Evolutionary conservation across 208 protist species (phyloP), one percentile per base, ranked within the genome.

Genomic region (Polymyxa betae): DNA sequence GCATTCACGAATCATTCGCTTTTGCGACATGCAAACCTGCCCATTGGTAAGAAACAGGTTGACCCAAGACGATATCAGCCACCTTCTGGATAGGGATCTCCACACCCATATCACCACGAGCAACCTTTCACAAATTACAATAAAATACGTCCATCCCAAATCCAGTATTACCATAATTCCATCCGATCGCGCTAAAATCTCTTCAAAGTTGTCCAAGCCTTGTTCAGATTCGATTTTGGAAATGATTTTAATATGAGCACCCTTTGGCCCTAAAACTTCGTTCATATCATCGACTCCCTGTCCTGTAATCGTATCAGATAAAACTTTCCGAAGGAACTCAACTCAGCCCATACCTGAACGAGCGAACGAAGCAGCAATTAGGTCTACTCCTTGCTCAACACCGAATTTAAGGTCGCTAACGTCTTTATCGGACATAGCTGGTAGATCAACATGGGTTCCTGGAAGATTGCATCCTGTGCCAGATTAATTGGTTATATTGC

Each of bases 141-240:
- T 38, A 99, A 96, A 93, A 99, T 98, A 0, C 5, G 35, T 35
- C 16, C 35, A 20, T 5, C 72, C n/a, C 16, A 35, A 82, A 82
- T 35, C n/a, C n/a, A 20, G 35, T 35, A 40, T 82, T 40, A 99
- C 98, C 98, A 99, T 99, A 89, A 99, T 97, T 89, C 98, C 98
- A 93, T 99, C 98, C 46, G 95, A 95, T 44, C 93, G 94, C 12
- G 95, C 93, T 82, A 99, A 95, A 95, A 99, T 99, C 32, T 97
- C 94, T 93, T 99, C 96, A 93, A 99, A 98, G 92, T 99, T 98
- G 92, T 97, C 95, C 35, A 98, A 94, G 72, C 95, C 98, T 94
- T 99, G 97, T 92, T 98, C 96, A 92, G 98, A 99, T 96, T 99
- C 98, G 92, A 99, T 99, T 96, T 99, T 99, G 91, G 95, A 95